phyloP scores from a whole-genome alignment of 1,139 yeast genomes.

The Entelexis sorbosivorans region DNA sequence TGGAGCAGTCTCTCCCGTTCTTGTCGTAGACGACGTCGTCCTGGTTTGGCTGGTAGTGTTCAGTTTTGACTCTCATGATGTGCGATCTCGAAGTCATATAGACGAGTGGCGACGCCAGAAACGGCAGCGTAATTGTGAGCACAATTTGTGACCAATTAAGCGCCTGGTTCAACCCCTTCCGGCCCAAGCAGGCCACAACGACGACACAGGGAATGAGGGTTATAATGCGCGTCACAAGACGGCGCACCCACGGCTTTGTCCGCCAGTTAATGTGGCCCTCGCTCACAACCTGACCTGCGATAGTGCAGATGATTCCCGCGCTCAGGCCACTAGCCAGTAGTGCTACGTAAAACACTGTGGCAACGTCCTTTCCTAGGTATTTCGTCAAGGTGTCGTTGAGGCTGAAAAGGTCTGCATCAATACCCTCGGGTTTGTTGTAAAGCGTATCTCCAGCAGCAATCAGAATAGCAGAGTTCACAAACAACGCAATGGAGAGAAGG shows the following conservation, averaged over 20 bases:
- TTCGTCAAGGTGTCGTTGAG: slow-evolving; percentile 49
- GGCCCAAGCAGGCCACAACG: slow-evolving; percentile 48
- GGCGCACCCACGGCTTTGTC: slow-evolving; percentile 62
- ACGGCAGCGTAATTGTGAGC: slow-evolving; percentile 59
- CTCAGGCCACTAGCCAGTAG: slow-evolving; percentile 66
- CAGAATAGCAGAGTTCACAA: slow-evolving; percentile 67
- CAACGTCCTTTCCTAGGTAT: slow-evolving; percentile 59
- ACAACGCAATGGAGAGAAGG: slow-evolving; percentile 60
- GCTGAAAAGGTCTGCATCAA: slow-evolving; percentile 63
- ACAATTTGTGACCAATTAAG: slow-evolving; percentile 65
- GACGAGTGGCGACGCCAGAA: slow-evolving; percentile 65
- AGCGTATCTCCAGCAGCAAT: slow-evolving; percentile 67
- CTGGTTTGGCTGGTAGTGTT: slow-evolving; percentile 7
- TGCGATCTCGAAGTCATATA: slow-evolving; percentile 56
- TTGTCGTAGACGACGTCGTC: slow-evolving; percentile 9
- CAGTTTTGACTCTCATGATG: slow-evolving; percentile 43
- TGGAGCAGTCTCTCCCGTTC: slow-evolving; percentile 12
- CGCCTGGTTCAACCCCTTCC: slow-evolving; percentile 44
- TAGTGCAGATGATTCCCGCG: slow-evolving; percentile 78
- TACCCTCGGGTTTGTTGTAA: slow-evolving; percentile 46
- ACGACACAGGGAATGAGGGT: slow-evolving; percentile 63
- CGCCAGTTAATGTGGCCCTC: slow-evolving; percentile 77
- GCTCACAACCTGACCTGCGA: slow-evolving; percentile 76
- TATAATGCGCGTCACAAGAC: slow-evolving; percentile 57
- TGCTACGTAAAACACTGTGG: slow-evolving; percentile 67